Evolutionary conservation across 73 alveolate species (phyloP).

Genomic region (Paramecium pentaurelia): DNA sequence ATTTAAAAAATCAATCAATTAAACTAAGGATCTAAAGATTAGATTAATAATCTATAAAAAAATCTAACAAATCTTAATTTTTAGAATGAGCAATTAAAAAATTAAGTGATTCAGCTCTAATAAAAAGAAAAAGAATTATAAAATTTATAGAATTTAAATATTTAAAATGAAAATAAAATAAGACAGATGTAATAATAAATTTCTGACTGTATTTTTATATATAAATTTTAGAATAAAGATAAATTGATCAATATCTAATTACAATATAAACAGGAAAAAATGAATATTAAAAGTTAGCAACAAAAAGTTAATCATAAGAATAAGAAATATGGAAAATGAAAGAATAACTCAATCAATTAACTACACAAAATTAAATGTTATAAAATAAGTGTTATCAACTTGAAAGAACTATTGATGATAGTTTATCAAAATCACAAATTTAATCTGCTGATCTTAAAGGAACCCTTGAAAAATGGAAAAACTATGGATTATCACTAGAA

Average conservation of each 20-base stretch:
- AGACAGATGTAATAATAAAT: neutral
- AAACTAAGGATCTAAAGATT: neutral
- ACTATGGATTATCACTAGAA: neutral
- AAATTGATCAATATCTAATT: neutral
- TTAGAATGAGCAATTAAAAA: neutral
- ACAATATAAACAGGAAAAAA: neutral
- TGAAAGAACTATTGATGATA: neutral
- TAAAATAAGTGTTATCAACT: neutral
- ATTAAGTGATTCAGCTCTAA: neutral
- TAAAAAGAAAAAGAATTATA: neutral
- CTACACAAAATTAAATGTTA: neutral
- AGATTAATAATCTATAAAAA: neutral
- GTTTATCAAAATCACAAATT: neutral
- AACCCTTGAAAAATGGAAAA: conserved; percentile 17
- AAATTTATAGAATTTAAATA: neutral
- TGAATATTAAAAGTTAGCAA: neutral
- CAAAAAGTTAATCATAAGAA: neutral
- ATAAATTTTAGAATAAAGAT: neutral
- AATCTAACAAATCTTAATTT: neutral
- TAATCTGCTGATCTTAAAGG: neutral
- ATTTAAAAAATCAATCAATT: neutral
- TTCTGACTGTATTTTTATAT: neutral
- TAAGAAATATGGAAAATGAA: neutral
- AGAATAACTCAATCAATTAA: neutral
- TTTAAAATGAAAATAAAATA: neutral